Evolutionary conservation across 2,329 filamentous ascomycete genomes (phyloP).

Genomic region (Fragosphaeria purpurea): DNA sequence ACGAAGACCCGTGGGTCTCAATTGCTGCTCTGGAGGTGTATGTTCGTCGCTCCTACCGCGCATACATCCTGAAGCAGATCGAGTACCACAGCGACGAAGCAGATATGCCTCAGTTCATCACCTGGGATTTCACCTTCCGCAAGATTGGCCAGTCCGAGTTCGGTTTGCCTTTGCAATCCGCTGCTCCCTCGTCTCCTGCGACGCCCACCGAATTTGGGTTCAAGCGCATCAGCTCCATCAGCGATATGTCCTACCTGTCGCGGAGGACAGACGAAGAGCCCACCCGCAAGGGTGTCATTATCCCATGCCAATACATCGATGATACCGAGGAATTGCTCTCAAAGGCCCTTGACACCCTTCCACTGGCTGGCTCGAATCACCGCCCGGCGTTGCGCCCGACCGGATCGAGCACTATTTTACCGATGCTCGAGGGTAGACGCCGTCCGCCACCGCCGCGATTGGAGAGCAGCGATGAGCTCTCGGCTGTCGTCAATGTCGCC

Average conservation of each 20-base stretch:
- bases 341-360: slow-evolving; percentile 77
- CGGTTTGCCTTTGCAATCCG: slow-evolving; percentile 68
- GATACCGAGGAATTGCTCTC: slow-evolving; percentile 81
- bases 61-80: slow-evolving; percentile 81
- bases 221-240: slow-evolving; percentile 86
- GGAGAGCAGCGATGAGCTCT: slow-evolving; percentile 64
- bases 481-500: slow-evolving; percentile 85
- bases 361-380: slow-evolving; percentile 37
- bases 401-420: slow-evolving; percentile 45
- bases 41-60: slow-evolving; percentile 90
- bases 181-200: slow-evolving; percentile 73
- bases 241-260: slow-evolving; percentile 85
- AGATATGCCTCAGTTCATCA: slow-evolving; percentile 60
- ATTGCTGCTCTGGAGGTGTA: slow-evolving; percentile 93
- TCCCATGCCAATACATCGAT: slow-evolving; percentile 87
- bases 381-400: slow-evolving; percentile 26
- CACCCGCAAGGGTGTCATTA: slow-evolving; percentile 82
- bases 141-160: slow-evolving; percentile 91
- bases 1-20: slow-evolving; percentile 89
- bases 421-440: slow-evolving; percentile 66
- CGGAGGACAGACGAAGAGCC: slow-evolving; percentile 67
- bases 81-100: slow-evolving; percentile 76
- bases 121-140: slow-evolving; percentile 92
- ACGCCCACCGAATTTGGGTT: slow-evolving; percentile 59
- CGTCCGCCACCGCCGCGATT: slow-evolving; percentile 43